A percentile compares a stretch with the other conserved stretches of the same genome.
These are phyloP conservation scores for Paramyrothecium roridum DNA, from an alignment of 2,329 filamentous ascomycete genomes.

Conservation along the genomic window DNA sequence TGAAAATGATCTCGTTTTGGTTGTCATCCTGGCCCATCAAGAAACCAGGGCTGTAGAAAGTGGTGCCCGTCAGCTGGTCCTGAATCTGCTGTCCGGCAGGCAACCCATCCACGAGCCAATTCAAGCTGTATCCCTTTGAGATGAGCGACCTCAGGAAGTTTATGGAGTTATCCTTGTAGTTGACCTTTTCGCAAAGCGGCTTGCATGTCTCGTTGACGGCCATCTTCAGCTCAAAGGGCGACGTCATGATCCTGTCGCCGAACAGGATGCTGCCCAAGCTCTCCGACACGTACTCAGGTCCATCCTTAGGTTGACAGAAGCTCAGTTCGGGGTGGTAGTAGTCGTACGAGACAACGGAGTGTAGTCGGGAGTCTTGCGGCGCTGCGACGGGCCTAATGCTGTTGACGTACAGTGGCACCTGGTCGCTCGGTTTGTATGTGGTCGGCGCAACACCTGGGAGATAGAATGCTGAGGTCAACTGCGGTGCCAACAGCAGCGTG, in stretches of 20 bases:
- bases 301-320: conserved; percentile 79
- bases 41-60: conserved; percentile 92
- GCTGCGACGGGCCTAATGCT: conserved; percentile 83
- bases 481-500: conserved; percentile 48
- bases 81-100: conserved; percentile 82
- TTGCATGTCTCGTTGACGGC: conserved; percentile 84
- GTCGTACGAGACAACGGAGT: conserved; percentile 93
- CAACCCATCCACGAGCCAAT: conserved; percentile 93
- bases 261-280: conserved; percentile 90
- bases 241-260: conserved; percentile 96
- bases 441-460: conserved; percentile 93
- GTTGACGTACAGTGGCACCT: conserved; percentile 88
- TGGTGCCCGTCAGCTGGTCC: conserved; percentile 71
- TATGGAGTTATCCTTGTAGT: conserved; percentile 62
- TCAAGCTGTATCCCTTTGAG: conserved; percentile 81
- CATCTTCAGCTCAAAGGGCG: conserved; percentile 88
- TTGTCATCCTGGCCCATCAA: conserved; percentile 61
- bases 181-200: conserved; percentile 61
- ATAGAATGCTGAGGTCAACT: conserved; percentile 75
- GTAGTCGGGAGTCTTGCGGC: conserved; percentile 72
- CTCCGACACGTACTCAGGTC: conserved; percentile 78
- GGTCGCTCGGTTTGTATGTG: conserved; percentile 77
- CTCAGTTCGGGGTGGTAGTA: conserved; percentile 89
- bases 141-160: conserved; percentile 83
- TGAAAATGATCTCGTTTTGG: conserved; percentile 60